Evolutionary conservation across 2,329 filamentous ascomycete genomes (phyloP), one percentile per base, ranked within the genome.

Genomic region (Botryotinia globosa): DNA sequence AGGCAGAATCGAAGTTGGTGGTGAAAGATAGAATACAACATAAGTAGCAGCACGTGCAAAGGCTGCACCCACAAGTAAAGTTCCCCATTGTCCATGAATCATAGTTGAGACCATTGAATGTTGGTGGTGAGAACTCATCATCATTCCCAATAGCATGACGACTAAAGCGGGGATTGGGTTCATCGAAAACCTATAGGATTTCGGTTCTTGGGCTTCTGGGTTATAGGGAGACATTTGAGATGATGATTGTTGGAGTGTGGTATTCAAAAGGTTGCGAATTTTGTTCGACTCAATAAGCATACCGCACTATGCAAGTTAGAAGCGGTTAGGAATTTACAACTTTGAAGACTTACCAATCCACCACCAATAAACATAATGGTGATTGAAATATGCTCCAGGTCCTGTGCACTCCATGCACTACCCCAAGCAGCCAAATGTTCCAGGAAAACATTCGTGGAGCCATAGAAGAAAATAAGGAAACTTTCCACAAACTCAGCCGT

Each of bases 81-180:
- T 90, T 39, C 95, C 95, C 95, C 95, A 98, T 82, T 98, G 94
- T 80, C 91, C 91, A 83, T 98, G 95, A 66, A 98, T 88, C 93
- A 96, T 97, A 77, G 90, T 93, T 16, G 94, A 95, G 64, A 94
- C 87, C 91, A 94, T 93, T 74, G 90, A 92, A 42, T 85, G 81
- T 74, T 81, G 80, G 73, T 95, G 93, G 82, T 98, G 95, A 39
- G 92, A 94, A 79, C 92, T 92, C 95, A 98, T 98, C 92, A 97
- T 96, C 80, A 94, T 88, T 48, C 96, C 96, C 1, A 98, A 85
- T 0, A 98, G 85, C 73, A 98, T 85, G 76, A 98, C 95, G 66
- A 97, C 88, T 6, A 98, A 85, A 0, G 91, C 93, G 0, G 95
- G 96, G 77, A 98, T 88, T 0, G 94, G 95, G 81, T 98, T 98